These are phyloP conservation scores for Scleroderma bovista DNA, from an alignment of 768 basidiomycete species.

Conservation along the genomic window DNA sequence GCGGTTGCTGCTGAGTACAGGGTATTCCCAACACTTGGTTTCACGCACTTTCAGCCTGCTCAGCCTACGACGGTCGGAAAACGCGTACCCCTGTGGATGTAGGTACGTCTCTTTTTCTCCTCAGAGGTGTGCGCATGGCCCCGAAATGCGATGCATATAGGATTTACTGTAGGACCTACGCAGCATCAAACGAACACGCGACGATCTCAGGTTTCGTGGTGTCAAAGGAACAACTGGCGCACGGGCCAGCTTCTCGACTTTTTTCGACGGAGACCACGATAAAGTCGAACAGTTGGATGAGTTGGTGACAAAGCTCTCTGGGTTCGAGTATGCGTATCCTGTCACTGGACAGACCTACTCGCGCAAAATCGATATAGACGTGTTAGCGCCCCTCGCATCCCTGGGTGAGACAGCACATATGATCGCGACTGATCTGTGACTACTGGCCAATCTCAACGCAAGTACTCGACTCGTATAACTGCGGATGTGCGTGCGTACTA, in stretches of 20 bases:
- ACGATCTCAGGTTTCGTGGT: conserved; percentile 94
- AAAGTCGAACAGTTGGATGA: conserved; percentile 91
- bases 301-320: conserved; percentile 85
- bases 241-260: conserved; percentile 88
- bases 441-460: conserved; percentile 91
- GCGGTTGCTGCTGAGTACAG: conserved; percentile 81
- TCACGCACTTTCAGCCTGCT: conserved; percentile 98
- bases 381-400: conserved; percentile 83
- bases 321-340: conserved; percentile 92
- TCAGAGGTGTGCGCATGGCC: neutral
- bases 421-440: conserved; percentile 90
- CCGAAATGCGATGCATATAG: conserved; percentile 32
- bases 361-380: conserved; percentile 93
- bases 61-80: conserved; percentile 98
- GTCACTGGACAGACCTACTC: conserved; percentile 99
- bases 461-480: too few relatives aligned
- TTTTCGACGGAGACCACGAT: conserved; percentile 93
- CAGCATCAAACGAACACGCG: conserved; percentile 82
- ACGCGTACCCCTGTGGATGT: conserved; percentile 93
- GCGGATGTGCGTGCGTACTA: neutral
- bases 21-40: conserved; percentile 89
- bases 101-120: conserved; percentile 40
- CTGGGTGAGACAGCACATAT: conserved; percentile 96
- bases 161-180: conserved; percentile 96
- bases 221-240: conserved; percentile 99